Evolutionary conservation across 2,329 filamentous ascomycete species (phyloP), one percentile per base, ranked within the genome.

Genomic region (Sclerotinia trifoliorum): DNA sequence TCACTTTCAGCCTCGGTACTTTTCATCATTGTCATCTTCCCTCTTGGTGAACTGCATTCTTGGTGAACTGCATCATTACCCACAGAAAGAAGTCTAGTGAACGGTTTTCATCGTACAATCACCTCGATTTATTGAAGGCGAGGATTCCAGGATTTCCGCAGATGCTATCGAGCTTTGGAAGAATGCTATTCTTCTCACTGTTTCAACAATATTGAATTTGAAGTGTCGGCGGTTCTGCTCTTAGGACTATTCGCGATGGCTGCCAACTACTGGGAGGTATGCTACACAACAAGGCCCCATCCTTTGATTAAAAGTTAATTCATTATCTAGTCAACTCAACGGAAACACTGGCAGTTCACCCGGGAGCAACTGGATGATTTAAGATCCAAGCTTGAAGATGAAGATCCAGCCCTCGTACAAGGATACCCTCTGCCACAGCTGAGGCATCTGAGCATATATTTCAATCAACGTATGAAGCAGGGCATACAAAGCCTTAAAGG

Each of bases 261-360:
- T 42, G 70, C 70, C 21, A 71, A 71, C 48, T 71, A 70, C 55
- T 71, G 70, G 70, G 69, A 70, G 55, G 67, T 66, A 61, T 21
- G 24, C 17, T 11, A 21, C 5, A 29, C n/a, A n/a, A n/a, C 7
- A 7, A 44, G 21, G n/a, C 35, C 4, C 17, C 3, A 15, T 55
- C 19, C 35, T 46, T n/a, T 2, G 6, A 15, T 35, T 13, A 46
- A 24, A 24, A 49, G n/a, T 13, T 65, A 42, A 65, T 21, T 7
- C 11, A 17, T 65, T 10, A 35, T 10, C 10, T 13, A 93, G 72
- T 98, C 95, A 67, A 95, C 93, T 35, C 95, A 99, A 81, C 87
- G 90, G 74, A 90, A 88, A 74, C 87, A 91, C 81, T 99, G 95
- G 95, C 90, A 92, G 68, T 97, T 96, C 80, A 90, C 92, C 58